These are phyloP conservation scores for Astrothelium subdiscretum DNA, from an alignment of 495 filamentous ascomycete genomes.

Conservation along the genomic window DNA sequence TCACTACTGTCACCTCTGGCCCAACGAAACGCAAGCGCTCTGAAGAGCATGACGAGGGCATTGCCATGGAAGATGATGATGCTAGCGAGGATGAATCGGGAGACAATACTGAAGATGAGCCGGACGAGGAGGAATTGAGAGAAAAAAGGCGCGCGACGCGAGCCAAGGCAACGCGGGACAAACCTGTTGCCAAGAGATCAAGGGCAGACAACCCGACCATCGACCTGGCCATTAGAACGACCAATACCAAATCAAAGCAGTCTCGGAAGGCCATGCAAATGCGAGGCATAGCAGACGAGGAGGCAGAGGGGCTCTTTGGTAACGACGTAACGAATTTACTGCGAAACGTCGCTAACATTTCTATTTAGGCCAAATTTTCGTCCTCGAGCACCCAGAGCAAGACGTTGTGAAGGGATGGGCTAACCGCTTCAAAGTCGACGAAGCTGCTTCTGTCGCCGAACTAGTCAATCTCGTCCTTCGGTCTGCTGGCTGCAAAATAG, in stretches of 20 bases:
- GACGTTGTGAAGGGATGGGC: conserved; percentile 77
- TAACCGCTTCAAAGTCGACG: conserved; percentile 55
- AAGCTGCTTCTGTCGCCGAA: conserved; percentile 58
- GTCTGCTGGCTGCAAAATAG: conserved; percentile 65
- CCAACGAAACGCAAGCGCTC: conserved; percentile 47
- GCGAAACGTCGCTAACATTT: not conserved
- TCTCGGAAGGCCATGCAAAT: conserved; percentile 16
- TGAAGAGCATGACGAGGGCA: conserved; percentile 27
- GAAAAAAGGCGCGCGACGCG: conserved; percentile 41
- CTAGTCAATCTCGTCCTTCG: conserved; percentile 81
- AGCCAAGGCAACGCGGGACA: conserved; percentile 32
- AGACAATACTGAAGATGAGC: conserved; percentile 35
- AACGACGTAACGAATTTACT: conserved; percentile 9
- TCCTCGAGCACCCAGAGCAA: conserved; percentile 54
- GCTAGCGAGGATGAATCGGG: conserved; percentile 45
- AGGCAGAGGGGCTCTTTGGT: conserved; percentile 70
- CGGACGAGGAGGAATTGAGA: conserved; percentile 56
- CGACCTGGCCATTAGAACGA: conserved; percentile 29
- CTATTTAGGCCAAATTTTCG: conserved; percentile 63
- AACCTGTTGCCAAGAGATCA: conserved; percentile 60
- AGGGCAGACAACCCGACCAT: conserved; percentile 25
- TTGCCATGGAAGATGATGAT: conserved; percentile 31
- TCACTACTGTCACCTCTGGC: conserved; percentile 25
- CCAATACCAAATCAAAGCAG: conserved; percentile 36
- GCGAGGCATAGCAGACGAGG: conserved; percentile 18